phyloP scores from a whole-genome alignment of 768 basidiomycete species.

The Termitomyces sp. region DNA sequence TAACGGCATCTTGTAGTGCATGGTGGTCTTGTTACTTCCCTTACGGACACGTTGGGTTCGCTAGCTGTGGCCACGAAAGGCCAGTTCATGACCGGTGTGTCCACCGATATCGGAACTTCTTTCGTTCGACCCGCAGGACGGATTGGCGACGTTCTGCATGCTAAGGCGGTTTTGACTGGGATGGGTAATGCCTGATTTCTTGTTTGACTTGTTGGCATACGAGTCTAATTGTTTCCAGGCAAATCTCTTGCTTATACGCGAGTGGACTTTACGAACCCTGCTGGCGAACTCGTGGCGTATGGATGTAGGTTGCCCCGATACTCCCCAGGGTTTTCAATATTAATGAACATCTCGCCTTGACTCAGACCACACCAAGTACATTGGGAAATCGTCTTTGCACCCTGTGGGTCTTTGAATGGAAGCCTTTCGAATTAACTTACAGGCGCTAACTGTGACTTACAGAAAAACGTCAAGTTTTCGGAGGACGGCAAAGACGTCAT shows the following conservation, averaged over 20 bases:
- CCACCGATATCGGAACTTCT: slow-evolving; percentile 76
- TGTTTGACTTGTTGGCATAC: background rate
- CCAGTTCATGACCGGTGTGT: slow-evolving; percentile 85
- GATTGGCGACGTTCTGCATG: slow-evolving; percentile 61
- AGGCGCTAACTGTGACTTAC: background rate
- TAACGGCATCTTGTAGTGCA: slow-evolving; percentile 42
- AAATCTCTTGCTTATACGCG: slow-evolving; percentile 80
- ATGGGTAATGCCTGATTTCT: slow-evolving; percentile 46
- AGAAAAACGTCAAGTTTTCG: slow-evolving; percentile 79
- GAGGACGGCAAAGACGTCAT: slow-evolving; percentile 71
- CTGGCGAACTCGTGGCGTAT: slow-evolving; percentile 74
- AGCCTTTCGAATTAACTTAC: background rate
- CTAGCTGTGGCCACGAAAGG: slow-evolving; percentile 81
- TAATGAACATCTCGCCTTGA: slow-evolving; percentile 3
- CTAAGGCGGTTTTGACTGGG: slow-evolving; percentile 63
- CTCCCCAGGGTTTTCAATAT: background rate
- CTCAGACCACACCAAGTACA: slow-evolving; percentile 81
- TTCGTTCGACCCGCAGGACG: slow-evolving; percentile 78
- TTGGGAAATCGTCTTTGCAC: slow-evolving; percentile 63
- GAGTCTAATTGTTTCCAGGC: slow-evolving; percentile 40
- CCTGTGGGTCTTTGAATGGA: slow-evolving; percentile 26
- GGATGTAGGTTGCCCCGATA: slow-evolving; percentile 52
- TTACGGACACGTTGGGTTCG: slow-evolving; percentile 84
- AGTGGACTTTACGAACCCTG: slow-evolving; percentile 65
- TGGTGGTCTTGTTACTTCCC: slow-evolving; percentile 75